Evolutionary conservation across 768 basidiomycete genomes (phyloP).

Genomic region (Pleurotus giganteus): DNA sequence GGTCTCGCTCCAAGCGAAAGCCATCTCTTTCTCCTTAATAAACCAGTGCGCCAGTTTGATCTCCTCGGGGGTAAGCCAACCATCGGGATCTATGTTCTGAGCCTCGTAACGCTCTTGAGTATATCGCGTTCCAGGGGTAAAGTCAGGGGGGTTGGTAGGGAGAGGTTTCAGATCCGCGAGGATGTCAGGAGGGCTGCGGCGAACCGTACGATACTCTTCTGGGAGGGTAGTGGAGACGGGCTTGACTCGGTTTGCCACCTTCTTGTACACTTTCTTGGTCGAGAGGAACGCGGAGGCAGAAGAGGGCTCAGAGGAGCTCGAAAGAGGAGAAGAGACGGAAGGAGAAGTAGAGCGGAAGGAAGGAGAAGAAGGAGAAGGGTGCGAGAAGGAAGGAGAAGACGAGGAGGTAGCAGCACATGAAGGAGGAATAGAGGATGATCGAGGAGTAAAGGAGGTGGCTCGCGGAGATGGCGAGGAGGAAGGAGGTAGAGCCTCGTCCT

Average conservation of each 20-base stretch:
- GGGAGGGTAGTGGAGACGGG: too few relatives aligned
- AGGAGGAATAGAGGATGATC: too few relatives aligned
- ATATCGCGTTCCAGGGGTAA: slow-evolving; percentile 22
- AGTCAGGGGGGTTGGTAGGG: slow-evolving; percentile 27
- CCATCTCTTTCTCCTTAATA: too few relatives aligned
- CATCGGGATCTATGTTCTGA: slow-evolving; percentile 21
- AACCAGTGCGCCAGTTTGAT: slow-evolving; percentile 18
- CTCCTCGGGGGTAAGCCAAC: slow-evolving; percentile 33
- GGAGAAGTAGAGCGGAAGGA: background rate
- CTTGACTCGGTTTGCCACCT: slow-evolving; percentile 24
- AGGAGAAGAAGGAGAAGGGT: too few relatives aligned
- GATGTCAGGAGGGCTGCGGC: slow-evolving; percentile 29
- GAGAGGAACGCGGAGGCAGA: background rate
- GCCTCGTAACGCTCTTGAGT: slow-evolving; percentile 21
- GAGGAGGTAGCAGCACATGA: too few relatives aligned
- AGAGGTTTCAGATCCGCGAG: slow-evolving; percentile 23
- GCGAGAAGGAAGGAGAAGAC: too few relatives aligned
- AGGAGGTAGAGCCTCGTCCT: too few relatives aligned
- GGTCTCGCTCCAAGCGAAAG: too few relatives aligned
- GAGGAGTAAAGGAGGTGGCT: too few relatives aligned
- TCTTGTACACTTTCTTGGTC: slow-evolving; percentile 25
- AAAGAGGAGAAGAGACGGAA: background rate
- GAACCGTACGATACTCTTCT: slow-evolving; percentile 26
- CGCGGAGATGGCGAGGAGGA: too few relatives aligned
- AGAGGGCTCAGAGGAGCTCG: background rate